A percentile compares a stretch with the other conserved stretches of the same genome.
phyloP scores from a whole-genome alignment of 495 filamentous ascomycete species.

The Aspergillus panamensis region DNA sequence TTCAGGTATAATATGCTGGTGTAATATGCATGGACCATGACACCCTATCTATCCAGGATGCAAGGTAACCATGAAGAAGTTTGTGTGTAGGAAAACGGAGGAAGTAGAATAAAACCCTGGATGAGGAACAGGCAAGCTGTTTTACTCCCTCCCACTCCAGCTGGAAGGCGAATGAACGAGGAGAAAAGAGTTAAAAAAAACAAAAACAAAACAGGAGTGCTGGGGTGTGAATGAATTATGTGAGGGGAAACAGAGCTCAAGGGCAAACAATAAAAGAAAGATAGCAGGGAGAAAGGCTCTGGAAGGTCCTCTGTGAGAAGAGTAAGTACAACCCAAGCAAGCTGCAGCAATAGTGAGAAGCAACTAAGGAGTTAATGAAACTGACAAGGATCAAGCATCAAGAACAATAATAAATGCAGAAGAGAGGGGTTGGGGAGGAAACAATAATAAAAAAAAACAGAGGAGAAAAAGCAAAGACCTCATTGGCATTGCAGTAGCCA shows the following conservation, averaged over 20 bases:
- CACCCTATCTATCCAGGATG: conserved; percentile 18
- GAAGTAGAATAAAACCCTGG: conserved; percentile 5
- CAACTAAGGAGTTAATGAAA: conserved; percentile 7
- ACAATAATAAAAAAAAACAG: background rate
- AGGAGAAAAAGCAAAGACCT: background rate
- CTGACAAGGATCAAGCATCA: conserved; percentile 20
- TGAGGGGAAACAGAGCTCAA: background rate
- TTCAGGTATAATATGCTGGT: conserved; percentile 6
- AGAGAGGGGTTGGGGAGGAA: background rate
- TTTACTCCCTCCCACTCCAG: background rate
- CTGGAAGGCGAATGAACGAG: background rate
- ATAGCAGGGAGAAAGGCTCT: conserved; percentile 2
- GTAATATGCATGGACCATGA: conserved; percentile 19
- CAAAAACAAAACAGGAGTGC: background rate
- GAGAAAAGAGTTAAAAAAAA: background rate
- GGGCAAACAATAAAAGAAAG: conserved; percentile 12
- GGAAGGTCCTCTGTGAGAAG: conserved; percentile 13
- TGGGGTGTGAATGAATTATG: background rate
- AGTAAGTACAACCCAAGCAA: conserved; percentile 19
- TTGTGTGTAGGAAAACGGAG: conserved; percentile 2
- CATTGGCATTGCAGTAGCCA: background rate
- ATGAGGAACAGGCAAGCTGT: background rate
- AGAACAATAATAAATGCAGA: background rate
- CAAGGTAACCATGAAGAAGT: conserved; percentile 20
- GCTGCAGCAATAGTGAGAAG: conserved; percentile 21